Base-by-base conservation (phyloP, 495 filamentous ascomycete species). In the Penicillium daleae region DNA sequence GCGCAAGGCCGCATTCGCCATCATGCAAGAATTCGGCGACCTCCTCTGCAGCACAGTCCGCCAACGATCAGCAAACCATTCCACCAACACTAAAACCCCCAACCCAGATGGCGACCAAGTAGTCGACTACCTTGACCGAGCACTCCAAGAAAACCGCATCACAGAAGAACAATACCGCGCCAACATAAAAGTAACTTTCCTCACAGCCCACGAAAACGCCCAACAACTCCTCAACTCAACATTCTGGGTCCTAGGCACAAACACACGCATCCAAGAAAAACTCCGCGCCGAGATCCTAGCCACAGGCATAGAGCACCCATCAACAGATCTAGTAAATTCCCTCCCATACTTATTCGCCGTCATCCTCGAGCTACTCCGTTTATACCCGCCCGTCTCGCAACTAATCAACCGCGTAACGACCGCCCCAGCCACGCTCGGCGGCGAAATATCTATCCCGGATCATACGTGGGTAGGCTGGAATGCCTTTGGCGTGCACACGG, bases 331-430 rank as follows among this genome's bases (percentile, higher is more conserved):
- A 17, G 22, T 76, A 15, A 67, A 74, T 7, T 62, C 66, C 27
- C 66, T 78, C 2, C 77, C 76, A 0, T 74, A 77, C 55, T 70
- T 81, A 1, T 73, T 72, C 2, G 60, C 76, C 10, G 61, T 74
- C 37, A 69, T 81, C 35, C 68, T 76, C 50, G 78, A 81, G 48
- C 33, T 73, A 2, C 75, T 80, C 13, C 74, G 77, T 13, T 65
- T 80, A 2, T 80, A 74, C 52, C 77, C 78, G 9, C 78, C 76
- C 6, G 72, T 79, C 15, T 70, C 70, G 0, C 70, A 78, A 37
- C 55, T 80, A 1, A 68, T 79, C 39, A 79, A 80, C 42, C 72
- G 72, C 4, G 61, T 68, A 4, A 66, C 71, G 0, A 50, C 55
- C 6, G 39, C 19, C 1, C n/a, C 49, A 2, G 27, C 58, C 9